phyloP scores from a whole-genome alignment of 2,329 filamentous ascomycete genomes.

The Aspergillus transmontanensis region DNA sequence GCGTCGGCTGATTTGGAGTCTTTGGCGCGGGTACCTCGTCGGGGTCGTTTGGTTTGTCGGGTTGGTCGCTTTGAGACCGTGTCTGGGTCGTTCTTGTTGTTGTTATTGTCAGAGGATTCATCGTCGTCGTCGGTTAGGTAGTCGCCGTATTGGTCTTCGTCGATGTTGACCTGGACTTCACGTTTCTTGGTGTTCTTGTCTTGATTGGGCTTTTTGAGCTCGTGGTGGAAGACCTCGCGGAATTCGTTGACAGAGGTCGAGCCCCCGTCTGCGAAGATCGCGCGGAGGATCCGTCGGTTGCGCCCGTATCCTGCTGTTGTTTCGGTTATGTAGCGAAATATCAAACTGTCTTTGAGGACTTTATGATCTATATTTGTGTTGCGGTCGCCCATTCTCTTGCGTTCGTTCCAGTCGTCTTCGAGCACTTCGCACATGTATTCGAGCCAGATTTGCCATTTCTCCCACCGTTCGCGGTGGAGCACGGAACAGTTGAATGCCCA shows the following conservation, averaged over 20 bases:
- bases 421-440: slow-evolving; percentile 63
- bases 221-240: slow-evolving; percentile 47
- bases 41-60: slow-evolving; percentile 38
- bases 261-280: slow-evolving; percentile 51
- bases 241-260: slow-evolving; percentile 44
- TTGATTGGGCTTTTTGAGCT: slow-evolving; percentile 40
- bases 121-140: slow-evolving; percentile 41
- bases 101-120: slow-evolving; percentile 12
- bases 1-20: slow-evolving; percentile 5
- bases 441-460: slow-evolving; percentile 78
- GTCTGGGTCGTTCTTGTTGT: slow-evolving; percentile 7
- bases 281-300: slow-evolving; percentile 46
- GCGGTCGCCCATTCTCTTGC: slow-evolving; percentile 20
- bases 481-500: slow-evolving; percentile 94
- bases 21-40: slow-evolving; percentile 25
- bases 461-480: slow-evolving; percentile 73
- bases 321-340: slow-evolving; percentile 45
- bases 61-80: slow-evolving; percentile 18
- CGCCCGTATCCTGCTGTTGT: slow-evolving; percentile 33
- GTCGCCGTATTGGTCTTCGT: slow-evolving; percentile 49
- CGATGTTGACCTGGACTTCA: slow-evolving; percentile 47
- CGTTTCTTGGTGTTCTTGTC: slow-evolving; percentile 39
- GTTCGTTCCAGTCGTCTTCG: slow-evolving; percentile 47
- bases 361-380: slow-evolving; percentile 12
- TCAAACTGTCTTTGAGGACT: slow-evolving; percentile 42